A percentile compares a stretch with the other conserved stretches of the same genome.
Conservation (phyloP, 306 rosid genomes). For the Spatholobus suberectus region DNA sequence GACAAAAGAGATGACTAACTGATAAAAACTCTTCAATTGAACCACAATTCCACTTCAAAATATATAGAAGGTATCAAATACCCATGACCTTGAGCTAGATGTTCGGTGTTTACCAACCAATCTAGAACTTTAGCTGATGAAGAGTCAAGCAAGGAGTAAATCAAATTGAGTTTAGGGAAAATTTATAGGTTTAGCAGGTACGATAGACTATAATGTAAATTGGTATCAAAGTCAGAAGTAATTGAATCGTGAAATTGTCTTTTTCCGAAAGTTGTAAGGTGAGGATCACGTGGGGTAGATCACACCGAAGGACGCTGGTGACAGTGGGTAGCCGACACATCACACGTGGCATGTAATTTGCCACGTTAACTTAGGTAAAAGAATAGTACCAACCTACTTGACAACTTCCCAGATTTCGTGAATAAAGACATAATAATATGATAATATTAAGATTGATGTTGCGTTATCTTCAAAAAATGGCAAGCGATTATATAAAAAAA, state of each 20-base stretch:
- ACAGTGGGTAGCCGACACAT: background rate
- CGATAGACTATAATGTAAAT: background rate
- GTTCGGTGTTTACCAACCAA: background rate
- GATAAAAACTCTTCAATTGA: background rate
- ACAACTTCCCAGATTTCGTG: no score
- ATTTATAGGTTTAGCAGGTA: background rate
- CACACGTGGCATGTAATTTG: no score
- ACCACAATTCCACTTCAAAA: background rate
- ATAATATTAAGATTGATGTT: no score
- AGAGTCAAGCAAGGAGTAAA: background rate
- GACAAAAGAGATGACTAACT: background rate
- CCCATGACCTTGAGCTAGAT: background rate
- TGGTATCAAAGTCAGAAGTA: background rate
- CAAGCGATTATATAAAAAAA: no score
- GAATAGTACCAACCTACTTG: no score
- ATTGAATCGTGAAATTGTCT: background rate
- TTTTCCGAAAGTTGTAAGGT: background rate
- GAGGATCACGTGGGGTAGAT: background rate
- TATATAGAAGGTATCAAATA: no score
- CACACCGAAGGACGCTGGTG: background rate
- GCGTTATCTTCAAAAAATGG: no score
- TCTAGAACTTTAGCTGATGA: background rate
- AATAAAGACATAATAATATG: no score
- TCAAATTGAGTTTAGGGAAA: background rate
- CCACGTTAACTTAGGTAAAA: no score